Base-by-base conservation (phyloP, 129 eudicot genomes). In the Flaveria robusta region DNA sequence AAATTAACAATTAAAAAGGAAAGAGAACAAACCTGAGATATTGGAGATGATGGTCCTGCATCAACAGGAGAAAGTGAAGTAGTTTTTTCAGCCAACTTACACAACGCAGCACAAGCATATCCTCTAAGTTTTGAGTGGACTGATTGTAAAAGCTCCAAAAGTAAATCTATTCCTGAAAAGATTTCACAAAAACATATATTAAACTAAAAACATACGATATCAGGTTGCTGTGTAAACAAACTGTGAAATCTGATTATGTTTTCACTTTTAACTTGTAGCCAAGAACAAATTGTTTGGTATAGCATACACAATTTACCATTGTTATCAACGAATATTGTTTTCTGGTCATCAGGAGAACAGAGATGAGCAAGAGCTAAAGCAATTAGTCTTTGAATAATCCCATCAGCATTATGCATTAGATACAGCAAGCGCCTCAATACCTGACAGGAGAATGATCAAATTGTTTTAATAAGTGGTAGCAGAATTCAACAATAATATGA, bases 291-390 rank as follows among this genome's bases (percentile, higher is more conserved):
- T 18, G 9, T 51, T 11, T 45, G 34, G 77, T 18, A 20, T 27
- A 77, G 41, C 24, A 9, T 23, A 50, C 70, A 41, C 51, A 47
- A 50, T 12, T 74, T 89, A 95, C 99, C 97, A 31, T 75, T 86
- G 75, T 68, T 82, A 71, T 91, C 95, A 26, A 89, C 70, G 71
- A 89, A 95, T 60, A 95, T 81, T 42, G 84, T 70, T 71, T 87
- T 81, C 49, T 81, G 94, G 83, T 91, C 94, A 31, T 87, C 84
- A 6, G 97, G 88, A 13, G 92, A 89, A 78, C 95, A 91, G n/a
- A 95, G 91, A 84, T 91, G 97, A 29, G 99, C 92, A 77, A 95
- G 97, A 78, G 97, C 92, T 81, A 91, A 81, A 34, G 91, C 87
- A 79, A 95, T 79, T 24, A 87, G 87, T 80, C 84, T 85, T 79